A percentile compares a stretch with the other conserved stretches of the same genome.
phyloP scores from a whole-genome alignment of 768 basidiomycete genomes.

The Leccinum subtestaceum region DNA sequence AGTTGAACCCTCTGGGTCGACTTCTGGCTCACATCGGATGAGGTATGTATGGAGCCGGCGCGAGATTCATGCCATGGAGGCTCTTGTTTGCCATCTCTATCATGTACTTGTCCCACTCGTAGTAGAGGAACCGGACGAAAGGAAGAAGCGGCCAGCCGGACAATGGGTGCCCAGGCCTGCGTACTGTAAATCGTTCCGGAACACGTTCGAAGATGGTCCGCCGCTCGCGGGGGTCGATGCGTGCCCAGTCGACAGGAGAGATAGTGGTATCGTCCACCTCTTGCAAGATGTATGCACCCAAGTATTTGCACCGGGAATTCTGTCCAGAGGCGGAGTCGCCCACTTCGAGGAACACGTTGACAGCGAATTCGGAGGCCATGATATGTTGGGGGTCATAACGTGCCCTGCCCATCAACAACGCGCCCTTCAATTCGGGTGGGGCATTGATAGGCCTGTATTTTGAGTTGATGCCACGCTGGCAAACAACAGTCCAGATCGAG shows the following conservation, averaged over 20 bases:
- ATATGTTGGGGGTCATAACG: conserved; percentile 16
- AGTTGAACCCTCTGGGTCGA: not conserved
- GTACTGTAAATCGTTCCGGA: not conserved
- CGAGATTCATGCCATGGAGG: not conserved
- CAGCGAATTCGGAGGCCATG: conserved; percentile 19
- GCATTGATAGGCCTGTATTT: conserved; percentile 6
- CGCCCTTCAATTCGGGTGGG: no score
- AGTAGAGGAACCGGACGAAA: conserved; percentile 12
- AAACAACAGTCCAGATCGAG: conserved; percentile 15
- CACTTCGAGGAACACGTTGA: conserved; percentile 25
- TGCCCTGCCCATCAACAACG: conserved; percentile 1
- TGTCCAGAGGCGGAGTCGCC: not conserved
- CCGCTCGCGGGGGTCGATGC: conserved; percentile 6
- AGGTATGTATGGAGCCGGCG: not conserved
- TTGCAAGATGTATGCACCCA: conserved; percentile 27
- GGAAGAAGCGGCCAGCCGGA: conserved; percentile 4
- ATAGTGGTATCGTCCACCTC: not conserved
- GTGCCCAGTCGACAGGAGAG: not conserved
- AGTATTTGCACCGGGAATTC: conserved; percentile 13
- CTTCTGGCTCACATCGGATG: not conserved
- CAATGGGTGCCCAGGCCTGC: not conserved
- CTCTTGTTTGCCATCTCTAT: conserved; percentile 12
- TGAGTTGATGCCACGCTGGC: conserved; percentile 15
- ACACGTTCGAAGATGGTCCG: conserved; percentile 2
- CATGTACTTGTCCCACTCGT: conserved; percentile 21